A percentile compares a stretch with the other conserved stretches of the same genome.
phyloP scores from a whole-genome alignment of 1,139 yeast species.

The Ogataea hybrid region DNA sequence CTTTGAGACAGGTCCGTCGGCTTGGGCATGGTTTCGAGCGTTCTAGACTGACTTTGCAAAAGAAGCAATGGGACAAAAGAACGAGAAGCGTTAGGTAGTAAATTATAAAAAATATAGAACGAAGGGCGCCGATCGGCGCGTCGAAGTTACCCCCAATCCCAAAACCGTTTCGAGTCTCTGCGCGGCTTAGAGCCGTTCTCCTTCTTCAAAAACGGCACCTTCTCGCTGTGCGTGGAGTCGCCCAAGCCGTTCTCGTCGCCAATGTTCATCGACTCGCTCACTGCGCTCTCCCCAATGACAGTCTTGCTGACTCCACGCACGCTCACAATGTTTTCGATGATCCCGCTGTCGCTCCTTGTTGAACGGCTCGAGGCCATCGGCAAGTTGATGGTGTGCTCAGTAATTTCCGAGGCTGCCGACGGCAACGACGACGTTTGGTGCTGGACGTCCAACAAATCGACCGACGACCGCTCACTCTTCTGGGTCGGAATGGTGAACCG shows the following conservation, averaged over 20 bases:
- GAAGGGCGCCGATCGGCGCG: constrained; percentile 6
- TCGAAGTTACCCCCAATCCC: constrained; percentile 21
- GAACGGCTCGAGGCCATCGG: constrained; percentile 12
- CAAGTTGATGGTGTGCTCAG: constrained; percentile 6
- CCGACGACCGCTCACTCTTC: constrained; percentile 16
- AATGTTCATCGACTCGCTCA: constrained; percentile 4
- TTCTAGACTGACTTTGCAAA: background rate
- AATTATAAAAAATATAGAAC: background rate
- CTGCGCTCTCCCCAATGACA: constrained; percentile 55
- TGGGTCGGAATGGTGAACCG: constrained; percentile 18
- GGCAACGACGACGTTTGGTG: background rate
- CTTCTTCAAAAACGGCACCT: constrained; percentile 7
- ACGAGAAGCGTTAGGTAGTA: background rate
- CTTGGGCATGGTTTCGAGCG: background rate
- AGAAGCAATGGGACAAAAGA: background rate
- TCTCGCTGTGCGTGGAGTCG: constrained; percentile 5
- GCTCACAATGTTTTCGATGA: constrained; percentile 79
- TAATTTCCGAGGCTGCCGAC: background rate
- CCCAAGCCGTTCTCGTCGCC: constrained; percentile 11
- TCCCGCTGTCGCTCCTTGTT: constrained; percentile 53
- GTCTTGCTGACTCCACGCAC: constrained; percentile 86
- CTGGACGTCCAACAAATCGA: constrained; percentile 19
- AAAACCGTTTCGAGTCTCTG: constrained; percentile 22
- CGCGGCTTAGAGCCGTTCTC: constrained; percentile 8
- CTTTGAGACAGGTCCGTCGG: constrained; percentile 1